Percentiles rank a stretch among this genome's conserved stretches.
Evolutionary conservation across 169 alveolate species (phyloP).

Genomic region (Plasmodium gallinaceum): DNA sequence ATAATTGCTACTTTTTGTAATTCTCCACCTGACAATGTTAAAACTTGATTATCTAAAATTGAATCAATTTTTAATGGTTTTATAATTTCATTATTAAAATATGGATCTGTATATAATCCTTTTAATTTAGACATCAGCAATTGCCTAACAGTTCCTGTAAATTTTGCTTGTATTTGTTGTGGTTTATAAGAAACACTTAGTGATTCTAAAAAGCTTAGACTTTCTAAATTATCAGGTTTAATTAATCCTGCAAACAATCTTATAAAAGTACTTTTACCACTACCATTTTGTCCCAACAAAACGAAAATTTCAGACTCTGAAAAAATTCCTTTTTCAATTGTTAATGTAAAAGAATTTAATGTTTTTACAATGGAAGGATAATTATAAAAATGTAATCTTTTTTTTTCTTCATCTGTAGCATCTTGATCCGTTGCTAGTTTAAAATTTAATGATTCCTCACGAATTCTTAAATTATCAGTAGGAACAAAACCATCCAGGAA

Average conservation of each 20-base stretch:
- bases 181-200: slow-evolving; percentile 98
- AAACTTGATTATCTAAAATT: slow-evolving; percentile 96
- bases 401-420: slow-evolving; percentile 80
- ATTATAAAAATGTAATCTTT: slow-evolving; percentile 86
- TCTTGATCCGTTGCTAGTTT: slow-evolving; percentile 86
- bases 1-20: slow-evolving; percentile 98
- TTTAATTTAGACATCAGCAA: slow-evolving; percentile 93
- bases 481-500: slow-evolving; percentile 99
- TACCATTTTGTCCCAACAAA: slow-evolving; percentile 98
- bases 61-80: slow-evolving; percentile 96
- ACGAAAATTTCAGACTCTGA: slow-evolving; percentile 97
- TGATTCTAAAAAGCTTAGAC: slow-evolving; percentile 91
- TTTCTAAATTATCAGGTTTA: slow-evolving; percentile 93
- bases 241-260: slow-evolving; percentile 96
- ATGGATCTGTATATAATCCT: slow-evolving; percentile 93
- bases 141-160: slow-evolving; percentile 97
- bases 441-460: slow-evolving; percentile 97
- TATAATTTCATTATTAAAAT: slow-evolving; percentile 97
- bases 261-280: slow-evolving; percentile 99
- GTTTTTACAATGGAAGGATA: slow-evolving; percentile 90
- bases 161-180: slow-evolving; percentile 97
- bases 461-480: slow-evolving; percentile 98
- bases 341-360: slow-evolving; percentile 90
- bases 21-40: slow-evolving; percentile 99
- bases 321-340: slow-evolving; percentile 95